Conservation (phyloP, 306 rosid genomes). For the Cucurbita maxima region DNA sequence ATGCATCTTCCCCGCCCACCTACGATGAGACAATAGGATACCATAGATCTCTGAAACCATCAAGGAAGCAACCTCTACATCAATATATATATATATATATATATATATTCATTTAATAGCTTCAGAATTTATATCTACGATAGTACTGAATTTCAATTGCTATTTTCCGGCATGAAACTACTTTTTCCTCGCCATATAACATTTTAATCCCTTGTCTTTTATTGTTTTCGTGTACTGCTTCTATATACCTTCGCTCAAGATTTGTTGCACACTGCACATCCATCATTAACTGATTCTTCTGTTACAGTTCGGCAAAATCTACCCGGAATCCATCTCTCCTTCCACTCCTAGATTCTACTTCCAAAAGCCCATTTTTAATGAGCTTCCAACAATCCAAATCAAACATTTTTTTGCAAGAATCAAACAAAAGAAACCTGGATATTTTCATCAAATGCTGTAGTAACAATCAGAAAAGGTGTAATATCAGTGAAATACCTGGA, state of each 20-base stretch:
- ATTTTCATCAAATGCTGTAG: background rate
- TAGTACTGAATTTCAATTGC: background rate
- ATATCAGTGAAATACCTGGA: conserved; percentile 43
- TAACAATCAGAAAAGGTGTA: background rate
- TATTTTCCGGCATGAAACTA: background rate
- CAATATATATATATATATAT: background rate
- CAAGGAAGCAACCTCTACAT: background rate
- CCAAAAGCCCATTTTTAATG: background rate
- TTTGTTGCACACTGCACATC: background rate
- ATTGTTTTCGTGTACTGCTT: background rate
- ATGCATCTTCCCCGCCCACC: background rate
- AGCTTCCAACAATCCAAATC: background rate
- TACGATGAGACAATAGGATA: background rate
- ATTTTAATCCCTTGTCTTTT: background rate
- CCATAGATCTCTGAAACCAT: background rate
- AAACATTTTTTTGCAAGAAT: background rate
- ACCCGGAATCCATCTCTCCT: background rate
- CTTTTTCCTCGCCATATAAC: background rate
- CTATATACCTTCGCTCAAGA: background rate
- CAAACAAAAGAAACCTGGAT: background rate
- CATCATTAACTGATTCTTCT: background rate
- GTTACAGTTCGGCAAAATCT: background rate
- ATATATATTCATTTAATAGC: background rate
- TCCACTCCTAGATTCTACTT: background rate
- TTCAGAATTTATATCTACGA: background rate